Percentiles rank a stretch among this genome's conserved stretches.
These are phyloP conservation scores for Dysphania ambrosioides DNA, from an alignment of 148 eudicot genomes.

Conservation along the genomic window DNA sequence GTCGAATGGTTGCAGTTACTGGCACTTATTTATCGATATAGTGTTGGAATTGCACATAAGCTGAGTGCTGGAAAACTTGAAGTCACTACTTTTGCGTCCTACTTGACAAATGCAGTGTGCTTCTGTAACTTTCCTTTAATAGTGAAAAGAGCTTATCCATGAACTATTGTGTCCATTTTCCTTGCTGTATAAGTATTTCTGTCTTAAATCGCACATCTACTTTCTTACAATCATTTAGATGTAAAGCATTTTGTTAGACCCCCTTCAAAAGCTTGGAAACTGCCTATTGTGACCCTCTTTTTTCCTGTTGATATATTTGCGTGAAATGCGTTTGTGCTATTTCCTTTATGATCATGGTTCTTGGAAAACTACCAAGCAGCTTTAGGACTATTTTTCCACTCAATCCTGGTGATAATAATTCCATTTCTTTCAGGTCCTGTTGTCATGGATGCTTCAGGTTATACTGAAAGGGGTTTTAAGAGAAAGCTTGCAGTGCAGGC, in stretches of 20 bases:
- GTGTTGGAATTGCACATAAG: neutral
- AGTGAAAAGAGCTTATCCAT: neutral
- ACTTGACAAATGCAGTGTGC: neutral
- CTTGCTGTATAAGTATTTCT: neutral
- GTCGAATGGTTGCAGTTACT: neutral
- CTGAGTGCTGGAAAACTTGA: neutral
- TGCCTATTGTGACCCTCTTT: neutral
- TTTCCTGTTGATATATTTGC: neutral
- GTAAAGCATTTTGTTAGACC: neutral
- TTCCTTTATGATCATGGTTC: neutral
- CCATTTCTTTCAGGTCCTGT: slow-evolving; percentile 72
- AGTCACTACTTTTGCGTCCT: neutral
- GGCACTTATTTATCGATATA: neutral
- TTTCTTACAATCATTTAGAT: neutral
- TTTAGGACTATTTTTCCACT: neutral
- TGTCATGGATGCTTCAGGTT: slow-evolving; percentile 95
- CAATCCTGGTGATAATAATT: slow-evolving; percentile 21
- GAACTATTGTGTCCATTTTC: neutral
- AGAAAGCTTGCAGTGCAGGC: slow-evolving; percentile 95
- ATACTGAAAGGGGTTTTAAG: slow-evolving; percentile 88
- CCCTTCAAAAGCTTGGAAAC: neutral
- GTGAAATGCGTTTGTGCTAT: neutral
- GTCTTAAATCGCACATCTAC: neutral
- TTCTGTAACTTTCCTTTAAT: neutral
- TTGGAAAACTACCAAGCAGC: neutral